Evolutionary conservation across 2,329 filamentous ascomycete species (phyloP).

Genomic region (Penicillium digitatum): DNA sequence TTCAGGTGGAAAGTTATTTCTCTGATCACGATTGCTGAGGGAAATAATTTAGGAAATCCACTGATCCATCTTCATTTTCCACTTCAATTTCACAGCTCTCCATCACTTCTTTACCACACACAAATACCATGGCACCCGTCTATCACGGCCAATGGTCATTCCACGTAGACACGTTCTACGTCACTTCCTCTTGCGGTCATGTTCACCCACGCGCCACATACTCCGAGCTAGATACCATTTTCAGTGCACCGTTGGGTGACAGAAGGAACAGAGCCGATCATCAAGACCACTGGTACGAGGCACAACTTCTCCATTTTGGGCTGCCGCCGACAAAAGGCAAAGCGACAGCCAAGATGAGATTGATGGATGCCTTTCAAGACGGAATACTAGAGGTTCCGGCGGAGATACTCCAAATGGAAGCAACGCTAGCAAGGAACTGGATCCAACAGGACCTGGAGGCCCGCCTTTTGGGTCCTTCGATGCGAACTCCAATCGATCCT

Average conservation of each 20-base stretch:
- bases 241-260: conserved; percentile 20
- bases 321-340: conserved; percentile 56
- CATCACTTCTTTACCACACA: too few species aligned
- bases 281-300: conserved; percentile 59
- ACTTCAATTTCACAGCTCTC: neutral
- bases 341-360: conserved; percentile 55
- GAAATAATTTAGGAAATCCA: neutral
- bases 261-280: conserved; percentile 41
- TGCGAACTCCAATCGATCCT: neutral
- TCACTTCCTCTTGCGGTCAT: conserved; percentile 39
- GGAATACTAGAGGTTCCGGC: conserved; percentile 50
- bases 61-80: too few species aligned
- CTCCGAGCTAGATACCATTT: conserved; percentile 46
- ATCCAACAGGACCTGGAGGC: conserved; percentile 43
- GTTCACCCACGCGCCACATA: conserved; percentile 47
- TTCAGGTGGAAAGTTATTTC: neutral
- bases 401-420: conserved; percentile 50
- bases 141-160: conserved; percentile 44
- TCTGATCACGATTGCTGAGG: neutral
- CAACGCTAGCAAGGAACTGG: conserved; percentile 56
- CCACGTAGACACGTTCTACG: conserved; percentile 44
- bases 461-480: neutral
- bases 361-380: conserved; percentile 55
- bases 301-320: conserved; percentile 61
- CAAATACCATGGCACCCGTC: conserved; percentile 20